Percentiles rank a stretch among this genome's conserved stretches.
These are phyloP conservation scores for Mycena maculata DNA, from an alignment of 768 basidiomycete species.

Conservation along the genomic window DNA sequence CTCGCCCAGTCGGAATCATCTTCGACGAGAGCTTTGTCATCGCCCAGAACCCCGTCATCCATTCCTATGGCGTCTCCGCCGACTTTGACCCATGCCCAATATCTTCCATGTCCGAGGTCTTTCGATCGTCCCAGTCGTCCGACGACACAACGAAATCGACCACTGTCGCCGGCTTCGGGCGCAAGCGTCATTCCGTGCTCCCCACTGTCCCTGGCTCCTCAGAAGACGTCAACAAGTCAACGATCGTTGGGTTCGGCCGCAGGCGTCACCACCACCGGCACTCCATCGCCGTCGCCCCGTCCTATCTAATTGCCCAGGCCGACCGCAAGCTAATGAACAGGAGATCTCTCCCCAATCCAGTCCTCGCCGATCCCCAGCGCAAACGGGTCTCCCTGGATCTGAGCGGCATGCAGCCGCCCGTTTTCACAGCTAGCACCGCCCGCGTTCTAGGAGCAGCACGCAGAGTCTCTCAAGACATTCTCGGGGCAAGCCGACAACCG, in stretches of 20 bases:
- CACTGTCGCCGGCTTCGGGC: slow-evolving; percentile 18
- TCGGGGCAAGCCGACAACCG: slow-evolving; percentile 6
- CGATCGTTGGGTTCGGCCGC: slow-evolving; percentile 31
- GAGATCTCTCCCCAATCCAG: slow-evolving; percentile 19
- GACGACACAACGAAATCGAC: slow-evolving; percentile 8
- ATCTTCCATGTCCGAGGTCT: slow-evolving; percentile 23
- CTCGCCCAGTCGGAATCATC: slow-evolving; percentile 17
- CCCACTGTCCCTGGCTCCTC: not conserved
- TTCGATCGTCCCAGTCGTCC: slow-evolving; percentile 18
- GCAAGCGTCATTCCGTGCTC: slow-evolving; percentile 16
- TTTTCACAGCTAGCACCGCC: not conserved
- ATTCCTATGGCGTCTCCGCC: slow-evolving; percentile 19
- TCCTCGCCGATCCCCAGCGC: not conserved
- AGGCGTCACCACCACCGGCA: slow-evolving; percentile 18
- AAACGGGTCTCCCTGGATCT: not conserved
- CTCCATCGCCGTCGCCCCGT: slow-evolving; percentile 12
- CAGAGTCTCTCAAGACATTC: slow-evolving; percentile 6
- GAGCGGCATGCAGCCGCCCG: not conserved
- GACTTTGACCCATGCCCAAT: slow-evolving; percentile 29
- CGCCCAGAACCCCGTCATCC: not conserved
- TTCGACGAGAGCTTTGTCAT: not conserved
- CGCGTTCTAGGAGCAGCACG: not conserved
- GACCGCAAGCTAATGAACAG: slow-evolving; percentile 19
- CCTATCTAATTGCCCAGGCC: not conserved
- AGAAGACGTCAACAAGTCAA: slow-evolving; percentile 20